Percentiles rank a stretch among this genome's conserved stretches.
Evolutionary conservation across 768 basidiomycete genomes (phyloP).

Genomic region (Hypholoma fasciculare): DNA sequence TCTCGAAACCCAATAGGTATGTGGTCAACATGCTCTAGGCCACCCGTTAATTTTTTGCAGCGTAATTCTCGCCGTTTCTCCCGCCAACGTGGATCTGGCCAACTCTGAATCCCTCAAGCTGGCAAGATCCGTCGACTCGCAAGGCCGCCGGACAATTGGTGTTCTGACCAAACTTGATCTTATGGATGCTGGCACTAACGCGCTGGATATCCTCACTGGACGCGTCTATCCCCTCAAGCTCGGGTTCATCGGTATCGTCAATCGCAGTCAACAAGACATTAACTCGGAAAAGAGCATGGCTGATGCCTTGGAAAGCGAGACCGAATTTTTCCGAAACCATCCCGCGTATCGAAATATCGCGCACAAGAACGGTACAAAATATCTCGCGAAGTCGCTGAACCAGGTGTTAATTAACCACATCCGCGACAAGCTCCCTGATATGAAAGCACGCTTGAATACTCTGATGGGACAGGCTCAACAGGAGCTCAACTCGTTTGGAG

Average conservation of each 20-base stretch:
- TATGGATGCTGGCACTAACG: slow-evolving; percentile 99
- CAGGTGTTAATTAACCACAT: slow-evolving; percentile 97
- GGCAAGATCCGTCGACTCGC: slow-evolving; percentile 92
- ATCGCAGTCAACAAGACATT: slow-evolving; percentile 97
- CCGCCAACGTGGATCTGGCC: slow-evolving; percentile 97
- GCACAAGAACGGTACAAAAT: slow-evolving; percentile 97
- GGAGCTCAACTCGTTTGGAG: slow-evolving; percentile 95
- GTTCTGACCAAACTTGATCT: slow-evolving; percentile 97
- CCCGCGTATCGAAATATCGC: slow-evolving; percentile 93
- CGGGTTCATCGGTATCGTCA: slow-evolving; percentile 97
- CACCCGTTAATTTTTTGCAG: slow-evolving; percentile 35
- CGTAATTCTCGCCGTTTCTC: slow-evolving; percentile 95
- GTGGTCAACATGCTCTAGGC: slow-evolving; percentile 14
- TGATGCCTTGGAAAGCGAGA: slow-evolving; percentile 83
- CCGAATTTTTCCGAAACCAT: slow-evolving; percentile 90
- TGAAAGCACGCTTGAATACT: slow-evolving; percentile 98
- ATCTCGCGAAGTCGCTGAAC: slow-evolving; percentile 90
- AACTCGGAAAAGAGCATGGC: slow-evolving; percentile 81
- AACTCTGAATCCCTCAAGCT: slow-evolving; percentile 98
- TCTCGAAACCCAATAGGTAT: slow-evolving; percentile 94
- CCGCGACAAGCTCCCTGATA: slow-evolving; percentile 97
- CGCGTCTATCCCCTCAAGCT: slow-evolving; percentile 97
- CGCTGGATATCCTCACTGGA: slow-evolving; percentile 92
- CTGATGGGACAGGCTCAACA: slow-evolving; percentile 99
- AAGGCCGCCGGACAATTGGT: slow-evolving; percentile 94